A percentile compares a stretch with the other conserved stretches of the same genome.
phyloP scores from a whole-genome alignment of 768 basidiomycete genomes.

The Lactarius deliciosus region DNA sequence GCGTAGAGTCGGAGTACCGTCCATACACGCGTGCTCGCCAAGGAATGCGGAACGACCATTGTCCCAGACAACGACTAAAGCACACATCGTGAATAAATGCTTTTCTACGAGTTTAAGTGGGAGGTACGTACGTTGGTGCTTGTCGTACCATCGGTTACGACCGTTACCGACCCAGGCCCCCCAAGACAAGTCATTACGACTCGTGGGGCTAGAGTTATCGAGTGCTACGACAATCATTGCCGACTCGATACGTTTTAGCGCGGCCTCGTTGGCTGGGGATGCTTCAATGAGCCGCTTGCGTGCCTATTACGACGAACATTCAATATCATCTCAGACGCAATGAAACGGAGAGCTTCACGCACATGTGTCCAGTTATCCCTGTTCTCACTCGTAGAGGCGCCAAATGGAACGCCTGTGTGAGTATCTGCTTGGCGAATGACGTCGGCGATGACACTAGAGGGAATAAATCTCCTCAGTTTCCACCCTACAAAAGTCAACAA shows the following conservation, averaged over 20 bases:
- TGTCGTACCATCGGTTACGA: conserved; percentile 92
- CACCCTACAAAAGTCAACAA: background rate
- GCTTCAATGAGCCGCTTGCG: conserved; percentile 62
- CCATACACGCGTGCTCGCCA: conserved; percentile 86
- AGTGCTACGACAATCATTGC: conserved; percentile 86
- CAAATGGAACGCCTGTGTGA: conserved; percentile 49
- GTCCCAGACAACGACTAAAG: conserved; percentile 85
- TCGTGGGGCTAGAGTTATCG: conserved; percentile 79
- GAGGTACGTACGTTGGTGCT: conserved; percentile 76
- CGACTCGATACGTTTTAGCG: conserved; percentile 81
- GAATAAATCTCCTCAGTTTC: conserved; percentile 38
- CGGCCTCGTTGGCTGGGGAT: conserved; percentile 60
- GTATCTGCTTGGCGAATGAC: conserved; percentile 64
- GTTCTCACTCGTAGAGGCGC: conserved; percentile 86
- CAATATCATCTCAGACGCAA: conserved; percentile 24
- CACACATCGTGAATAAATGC: conserved; percentile 12
- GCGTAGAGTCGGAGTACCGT: conserved; percentile 93
- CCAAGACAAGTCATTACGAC: conserved; percentile 81
- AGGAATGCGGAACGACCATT: conserved; percentile 94
- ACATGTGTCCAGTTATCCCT: conserved; percentile 89
- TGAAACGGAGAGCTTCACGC: conserved; percentile 27
- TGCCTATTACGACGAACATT: conserved; percentile 38
- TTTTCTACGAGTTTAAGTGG: background rate
- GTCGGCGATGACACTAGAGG: conserved; percentile 45
- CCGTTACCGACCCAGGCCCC: conserved; percentile 88